Evolutionary conservation across 495 filamentous ascomycete genomes (phyloP), one percentile per base, ranked within the genome.

Genomic region (Glonium stellatum): DNA sequence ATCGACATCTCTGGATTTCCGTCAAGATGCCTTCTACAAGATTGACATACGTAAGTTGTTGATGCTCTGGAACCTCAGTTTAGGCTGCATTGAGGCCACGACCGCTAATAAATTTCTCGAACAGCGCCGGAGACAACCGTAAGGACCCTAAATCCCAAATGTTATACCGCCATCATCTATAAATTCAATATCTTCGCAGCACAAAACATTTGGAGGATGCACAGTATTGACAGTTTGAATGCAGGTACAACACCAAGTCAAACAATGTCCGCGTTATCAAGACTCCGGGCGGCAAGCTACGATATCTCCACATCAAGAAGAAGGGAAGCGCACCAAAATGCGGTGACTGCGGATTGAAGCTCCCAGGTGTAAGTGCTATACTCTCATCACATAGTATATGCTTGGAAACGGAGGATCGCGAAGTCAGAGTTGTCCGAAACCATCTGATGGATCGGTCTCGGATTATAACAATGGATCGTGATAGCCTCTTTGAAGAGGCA

Each of bases 341-440:
- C 76, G 93, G 93, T 84, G 93, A 97, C 82, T 97, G 93, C 74
- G 92, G 92, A 71, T 85, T 86, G 79, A 96, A 96, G 81, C 84
- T 96, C 70, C 84, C 89, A 68, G 91, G 91, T 75, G 90, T 95
- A 85, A 85, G 89, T 90, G 42, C 3, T 9, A 47, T 47, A 18
- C 42, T 22, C 42, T 18, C 42, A 47, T 47, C 9, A 18, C 42
- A 47, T 47, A 9, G 27, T 6, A 31, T 31, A 6, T 31, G 27
- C 27, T 31, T 31, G 27, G 27, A 31, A 31, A 31, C 27, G 6
- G 27, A 31, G 3, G 2, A 31, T 31, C 27, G 6, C 27, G 6
- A 31, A 31, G 27, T 6, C 6, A 6, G 27, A 31, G 27, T 3
- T 2, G 27, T 2, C 6, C 27, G 27, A 31, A 31, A 31, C n/a